Base-by-base conservation (phyloP, 371 early-diverging fungal species). In the Mucor irregularis region DNA sequence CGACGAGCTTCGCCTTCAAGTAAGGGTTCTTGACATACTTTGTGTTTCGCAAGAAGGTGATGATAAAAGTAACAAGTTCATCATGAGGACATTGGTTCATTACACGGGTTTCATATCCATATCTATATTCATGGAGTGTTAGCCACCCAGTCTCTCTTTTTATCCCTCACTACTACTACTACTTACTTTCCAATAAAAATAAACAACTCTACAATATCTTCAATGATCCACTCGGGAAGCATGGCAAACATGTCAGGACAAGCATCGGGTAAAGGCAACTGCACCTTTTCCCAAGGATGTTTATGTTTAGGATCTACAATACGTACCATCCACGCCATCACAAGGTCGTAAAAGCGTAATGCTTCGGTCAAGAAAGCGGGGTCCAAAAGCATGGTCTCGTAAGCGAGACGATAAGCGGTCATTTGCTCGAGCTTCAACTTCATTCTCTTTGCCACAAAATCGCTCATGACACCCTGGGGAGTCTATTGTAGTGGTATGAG, bases 141-240 rank as follows among this genome's bases (percentile, higher is more conserved):
- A n/a, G n/a, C n/a, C n/a, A n/a, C n/a, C n/a, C n/a, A n/a, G n/a
- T 1, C 13, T 14, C n/a, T 35, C 7, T 35, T 35, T 35, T n/a
- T n/a, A 35, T n/a, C n/a, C n/a, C n/a, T n/a, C n/a, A 39, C n/a
- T n/a, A n/a, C n/a, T n/a, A n/a, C n/a, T n/a, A n/a, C n/a, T n/a
- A 71, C 65, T 62, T 80, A 84, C 68, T 76, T 81, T 34, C 84
- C 72, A 19, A 81, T 52, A 51, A 86, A 90, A 26, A 89, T 73
- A 37, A 87, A 84, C 24, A 89, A 82, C 46, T 89, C 90, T 22
- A 88, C 80, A 35, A 91, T 78, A 62, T 97, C 97, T 66, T 96
- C 95, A 31, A 97, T 65, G 29, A 96, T 84, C 74, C 90, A 96
- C 68, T 98, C 96, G 11, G 98, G 98, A 5, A 96, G 77, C 74